Percentiles rank a stretch among this genome's conserved stretches.
These are phyloP conservation scores for Plasmodium relictum DNA, from an alignment of 169 alveolate species.

Conservation along the genomic window DNA sequence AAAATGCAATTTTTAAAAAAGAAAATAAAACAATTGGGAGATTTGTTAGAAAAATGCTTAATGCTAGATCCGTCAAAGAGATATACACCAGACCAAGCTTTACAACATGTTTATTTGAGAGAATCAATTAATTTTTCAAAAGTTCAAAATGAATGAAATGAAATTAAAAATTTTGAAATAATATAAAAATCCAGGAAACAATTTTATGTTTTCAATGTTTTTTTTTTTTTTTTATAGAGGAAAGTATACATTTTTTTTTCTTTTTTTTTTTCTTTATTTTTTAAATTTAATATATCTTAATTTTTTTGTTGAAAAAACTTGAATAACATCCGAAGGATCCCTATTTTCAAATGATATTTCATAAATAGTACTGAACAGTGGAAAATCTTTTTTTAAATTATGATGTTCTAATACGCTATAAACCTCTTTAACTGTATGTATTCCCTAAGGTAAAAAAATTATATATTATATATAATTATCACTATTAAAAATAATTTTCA, in stretches of 20 bases:
- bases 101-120: constrained; percentile 94
- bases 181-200: too few species aligned
- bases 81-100: constrained; percentile 96
- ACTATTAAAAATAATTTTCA: background rate
- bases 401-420: constrained; percentile 46
- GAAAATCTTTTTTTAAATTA: constrained; percentile 49
- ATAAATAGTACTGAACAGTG: constrained; percentile 49
- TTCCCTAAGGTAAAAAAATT: constrained; percentile 27
- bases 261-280: constrained; percentile 14
- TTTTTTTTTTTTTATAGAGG: background rate
- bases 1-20: constrained; percentile 82
- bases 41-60: constrained; percentile 95
- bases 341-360: constrained; percentile 58
- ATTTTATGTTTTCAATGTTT: background rate
- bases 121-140: constrained; percentile 79
- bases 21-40: constrained; percentile 91
- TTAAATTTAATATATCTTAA: constrained; percentile 58
- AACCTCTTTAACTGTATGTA: constrained; percentile 53
- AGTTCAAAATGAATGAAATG: constrained; percentile 46
- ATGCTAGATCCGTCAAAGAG: constrained; percentile 96
- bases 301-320: constrained; percentile 72
- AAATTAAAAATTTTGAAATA: too few species aligned
- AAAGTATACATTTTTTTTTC: background rate
- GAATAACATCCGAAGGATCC: constrained; percentile 48
- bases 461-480: background rate